A percentile compares a stretch with the other conserved stretches of the same genome.
Evolutionary conservation across 768 basidiomycete genomes (phyloP).

Genomic region (Russula earlei): DNA sequence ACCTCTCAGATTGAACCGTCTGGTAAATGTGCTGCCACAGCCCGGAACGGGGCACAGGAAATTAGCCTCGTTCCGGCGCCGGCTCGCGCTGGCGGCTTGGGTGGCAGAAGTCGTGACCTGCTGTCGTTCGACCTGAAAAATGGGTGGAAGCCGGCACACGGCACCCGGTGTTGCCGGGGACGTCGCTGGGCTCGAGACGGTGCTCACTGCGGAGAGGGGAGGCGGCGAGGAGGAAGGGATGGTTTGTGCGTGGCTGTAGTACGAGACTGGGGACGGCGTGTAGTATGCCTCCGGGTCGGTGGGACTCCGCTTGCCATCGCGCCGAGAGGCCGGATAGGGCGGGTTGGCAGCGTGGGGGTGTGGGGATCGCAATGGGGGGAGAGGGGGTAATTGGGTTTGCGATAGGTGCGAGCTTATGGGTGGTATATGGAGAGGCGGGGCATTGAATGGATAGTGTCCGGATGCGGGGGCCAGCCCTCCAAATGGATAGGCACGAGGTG

Average conservation of each 20-base stretch:
- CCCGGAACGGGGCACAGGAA: conserved; percentile 47
- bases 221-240: conserved; percentile 17
- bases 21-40: conserved; percentile 45
- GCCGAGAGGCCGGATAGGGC: conserved; percentile 16
- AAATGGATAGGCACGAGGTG: conserved; percentile 15
- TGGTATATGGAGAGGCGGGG: conserved; percentile 22
- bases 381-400: conserved; percentile 1
- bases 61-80: conserved; percentile 83
- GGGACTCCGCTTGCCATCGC: conserved; percentile 25
- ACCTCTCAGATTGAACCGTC: conserved; percentile 85
- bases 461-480: conserved; percentile 24
- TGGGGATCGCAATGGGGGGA: conserved; percentile 12
- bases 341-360: conserved; percentile 18
- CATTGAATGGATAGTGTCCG: conserved; percentile 28
- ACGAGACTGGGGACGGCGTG: conserved; percentile 44
- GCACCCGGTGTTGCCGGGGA: conserved; percentile 20
- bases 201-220: conserved; percentile 14
- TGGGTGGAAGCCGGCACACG: conserved; percentile 62
- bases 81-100: conserved; percentile 81
- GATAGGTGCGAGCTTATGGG: conserved; percentile 10
- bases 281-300: conserved; percentile 25
- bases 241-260: conserved; percentile 35
- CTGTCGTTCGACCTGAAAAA: conserved; percentile 86
- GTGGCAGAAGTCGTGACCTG: conserved; percentile 94
- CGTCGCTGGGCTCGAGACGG: conserved; percentile 14